Evolutionary conservation across 164 flowering plant genomes (phyloP), one percentile per base, ranked within the genome.

Genomic region (Liquidambar formosana): DNA sequence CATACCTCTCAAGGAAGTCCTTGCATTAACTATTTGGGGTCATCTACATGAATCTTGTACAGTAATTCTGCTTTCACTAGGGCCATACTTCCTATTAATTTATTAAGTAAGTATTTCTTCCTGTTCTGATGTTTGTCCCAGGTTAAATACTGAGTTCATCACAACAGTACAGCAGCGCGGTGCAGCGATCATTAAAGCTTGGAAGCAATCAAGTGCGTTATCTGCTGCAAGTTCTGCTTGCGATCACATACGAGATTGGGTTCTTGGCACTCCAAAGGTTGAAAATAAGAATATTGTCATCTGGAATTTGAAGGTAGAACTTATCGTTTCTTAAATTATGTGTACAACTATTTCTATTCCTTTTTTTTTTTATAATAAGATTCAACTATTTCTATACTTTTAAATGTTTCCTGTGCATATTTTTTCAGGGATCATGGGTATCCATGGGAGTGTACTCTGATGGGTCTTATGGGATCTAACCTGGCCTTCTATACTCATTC

Each of bases 381-480:
- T n/a, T n/a, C n/a, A n/a, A 45, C 1, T 26, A 22, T 62, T 22
- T 27, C 26, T 26, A n/a, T n/a, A 5, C 9, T 1, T 3, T 47
- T 18, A 8, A 12, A 52, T 28, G n/a, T 27, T 4, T 18, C n/a
- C 43, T 9, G 33, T 5, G 14, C 45, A 45, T 65, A 1, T 66
- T 53, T n/a, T 46, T 14, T 8, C 79, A 92, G 94, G 97, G 92
- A 27, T 83, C 85, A 38, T 92, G 93, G 94, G 93, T 89, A 14
- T 94, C 97, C 11, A 92, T 94, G 98, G 97, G 97, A 67, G 95
- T 92, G 18, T 88, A 71, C 74, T 89, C 97, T 61, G 97, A 92
- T 81, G 98, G 98, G 0, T 94, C 97, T 51, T 94, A 92, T 63
- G 88, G 86, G 13, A 81, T 92, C 22, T 89, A 75, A 54, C 68